Evolutionary conservation across 768 basidiomycete genomes (phyloP), one percentile per base, ranked within the genome.

Genomic region (Suillus ampliporus): DNA sequence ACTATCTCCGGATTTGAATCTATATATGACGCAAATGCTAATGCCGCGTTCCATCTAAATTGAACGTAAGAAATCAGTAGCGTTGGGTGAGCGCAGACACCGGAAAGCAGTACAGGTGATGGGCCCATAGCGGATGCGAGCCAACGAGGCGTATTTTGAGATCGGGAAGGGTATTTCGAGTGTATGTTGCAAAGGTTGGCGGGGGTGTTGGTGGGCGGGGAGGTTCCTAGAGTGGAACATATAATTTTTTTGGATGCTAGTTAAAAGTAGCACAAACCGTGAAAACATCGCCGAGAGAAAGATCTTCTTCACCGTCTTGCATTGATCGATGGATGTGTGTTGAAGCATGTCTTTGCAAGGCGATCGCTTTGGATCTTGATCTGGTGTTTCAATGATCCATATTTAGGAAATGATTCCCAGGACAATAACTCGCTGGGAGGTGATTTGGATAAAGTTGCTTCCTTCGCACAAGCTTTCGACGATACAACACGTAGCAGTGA

Each of bases 71-170:
- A 15, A 38, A 23, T 57, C 17, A 37, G 7, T 23, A 28, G 21
- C 19, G 37, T 34, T 5, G 19, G 34, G 26, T n/a, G 1, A 28
- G 9, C 5, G 10, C 34, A 31, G 26, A 51, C 3, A 68, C 80
- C 63, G 2, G 38, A 19, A 34, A 34, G 13, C 17, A 19, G 23
- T 67, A 93, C 92, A 94, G 73, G 70, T 92, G 79, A 70, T 94
- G 91, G 1, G 86, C 92, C 92, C 92, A 94, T 5, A 94, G 77
- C 1, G 91, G 89, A 69, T 94, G 93, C 2, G 84, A 83, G 15
- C 93, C 93, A 0, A 95, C 90, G 8, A 95, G 81, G 63, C 85
- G 78, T 44, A 95, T 89, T 6, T 77, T 74, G 17, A 95, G 78
- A 38, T 80, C 69, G 3, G 64, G 6, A 4, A 58, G 51, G 28